phyloP scores from a whole-genome alignment of 306 rosid genomes.

The Alnus glutinosa region DNA sequence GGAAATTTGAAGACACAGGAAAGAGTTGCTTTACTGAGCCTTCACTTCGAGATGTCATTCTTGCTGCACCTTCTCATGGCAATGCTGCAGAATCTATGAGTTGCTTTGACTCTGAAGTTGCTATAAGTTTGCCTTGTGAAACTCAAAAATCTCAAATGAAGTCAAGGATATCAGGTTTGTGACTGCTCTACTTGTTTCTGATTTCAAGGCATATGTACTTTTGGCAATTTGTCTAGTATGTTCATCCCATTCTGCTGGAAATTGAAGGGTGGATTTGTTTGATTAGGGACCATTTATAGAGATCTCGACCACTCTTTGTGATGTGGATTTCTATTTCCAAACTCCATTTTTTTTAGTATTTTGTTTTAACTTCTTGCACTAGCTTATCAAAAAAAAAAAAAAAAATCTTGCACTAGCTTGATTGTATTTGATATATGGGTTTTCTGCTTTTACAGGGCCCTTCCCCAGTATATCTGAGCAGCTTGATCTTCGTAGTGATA shows the following conservation, averaged over 20 bases:
- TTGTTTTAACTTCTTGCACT: not conserved
- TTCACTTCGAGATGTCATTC: constrained; percentile 53
- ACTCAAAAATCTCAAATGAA: constrained; percentile 29
- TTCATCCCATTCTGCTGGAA: constrained; percentile 11
- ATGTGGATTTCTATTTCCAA: not conserved
- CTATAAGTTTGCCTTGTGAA: constrained; percentile 21
- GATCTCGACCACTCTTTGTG: not conserved
- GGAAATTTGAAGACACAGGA: constrained; percentile 60
- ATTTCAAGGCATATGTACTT: constrained; percentile 10
- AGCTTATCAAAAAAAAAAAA: not conserved
- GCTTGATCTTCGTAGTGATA: constrained; percentile 30
- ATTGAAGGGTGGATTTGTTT: constrained; percentile 4
- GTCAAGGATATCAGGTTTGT: constrained; percentile 45
- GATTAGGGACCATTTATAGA: not conserved
- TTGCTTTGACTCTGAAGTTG: constrained; percentile 25
- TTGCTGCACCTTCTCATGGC: constrained; percentile 42
- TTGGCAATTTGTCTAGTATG: constrained; percentile 17
- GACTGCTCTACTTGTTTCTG: not conserved
- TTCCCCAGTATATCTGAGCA: constrained; percentile 41
- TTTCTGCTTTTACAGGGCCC: constrained; percentile 57
- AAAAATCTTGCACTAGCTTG: not conserved
- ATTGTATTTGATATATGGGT: constrained; percentile 14
- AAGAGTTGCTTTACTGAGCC: constrained; percentile 76
- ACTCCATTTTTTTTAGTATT: not conserved
- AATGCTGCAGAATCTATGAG: constrained; percentile 39